Evolutionary conservation across 371 early-diverging fungal species (phyloP), one percentile per base, ranked within the genome.

Genomic region (Smittium mucronatum): DNA sequence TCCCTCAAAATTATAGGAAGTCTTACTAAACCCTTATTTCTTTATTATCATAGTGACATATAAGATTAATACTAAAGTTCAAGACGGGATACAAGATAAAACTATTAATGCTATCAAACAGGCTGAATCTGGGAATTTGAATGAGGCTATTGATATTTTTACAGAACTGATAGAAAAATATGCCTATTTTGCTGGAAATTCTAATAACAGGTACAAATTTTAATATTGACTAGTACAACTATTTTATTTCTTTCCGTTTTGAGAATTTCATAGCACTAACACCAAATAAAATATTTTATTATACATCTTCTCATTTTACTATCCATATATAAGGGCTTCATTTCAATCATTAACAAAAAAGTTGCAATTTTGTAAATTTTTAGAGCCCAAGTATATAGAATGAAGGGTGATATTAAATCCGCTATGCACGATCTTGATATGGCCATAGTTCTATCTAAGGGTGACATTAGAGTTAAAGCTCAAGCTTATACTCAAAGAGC

Each of bases 401-500:
- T 94, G 66, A 72, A 79, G 36, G 82, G 84, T 34, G 73, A 87
- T 1, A 69, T 69, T 1, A 81, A 82, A 2, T 71, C 70, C 26
- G 90, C 93, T 0, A 67, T 89, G 11, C 73, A 76, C 16, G 95
- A 94, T 72, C 72, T 93, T 67, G 81, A 89, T 63, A 71, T 67
- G 60, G 93, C 93, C 0, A 90, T 94, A 57, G 70, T 81, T 58
- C 76, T 83, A 28, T 87, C 83, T 1, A 77, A 75, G 32, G 86
- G 84, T 34, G 84, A 89, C 64, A 73, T 83, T n/a, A 81, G 75
- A 28, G 81, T 88, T n/a, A 77, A 91, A 21, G 83, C 85, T 63
- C 91, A 89, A 82, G 93, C 94, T 2, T 91, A 89, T 75, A 93
- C 93, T 2, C 94, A 94, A 72, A 81, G 93, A 64, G 94, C 85